These are phyloP conservation scores for Stagonosporopsis rhizophila DNA, from an alignment of 2,329 filamentous ascomycete genomes.

Conservation along the genomic window DNA sequence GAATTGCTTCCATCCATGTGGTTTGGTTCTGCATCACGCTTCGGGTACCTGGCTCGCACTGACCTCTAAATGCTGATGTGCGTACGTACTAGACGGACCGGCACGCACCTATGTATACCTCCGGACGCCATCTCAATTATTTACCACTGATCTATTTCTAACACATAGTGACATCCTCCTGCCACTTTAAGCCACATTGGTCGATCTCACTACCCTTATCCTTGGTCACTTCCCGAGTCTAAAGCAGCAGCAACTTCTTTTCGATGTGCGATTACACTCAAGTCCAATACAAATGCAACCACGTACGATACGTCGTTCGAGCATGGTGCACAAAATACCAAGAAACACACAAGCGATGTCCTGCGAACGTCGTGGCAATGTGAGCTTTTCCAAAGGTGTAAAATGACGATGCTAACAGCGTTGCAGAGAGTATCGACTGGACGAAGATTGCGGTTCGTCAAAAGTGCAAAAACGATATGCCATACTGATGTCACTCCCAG, in stretches of 20 bases:
- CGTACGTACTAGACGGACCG: constrained; percentile 25
- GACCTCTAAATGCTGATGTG: constrained; percentile 22
- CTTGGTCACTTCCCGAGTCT: not conserved
- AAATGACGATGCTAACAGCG: constrained; percentile 17
- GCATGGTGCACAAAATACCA: constrained; percentile 63
- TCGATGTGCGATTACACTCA: constrained; percentile 67
- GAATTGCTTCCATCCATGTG: constrained; percentile 22
- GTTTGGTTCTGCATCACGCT: constrained; percentile 25
- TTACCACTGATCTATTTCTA: constrained; percentile 12
- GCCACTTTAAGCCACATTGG: constrained; percentile 4
- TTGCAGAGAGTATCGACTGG: constrained; percentile 55
- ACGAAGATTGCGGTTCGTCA: constrained; percentile 56
- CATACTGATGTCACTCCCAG: constrained; percentile 31
- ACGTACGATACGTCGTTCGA: constrained; percentile 62
- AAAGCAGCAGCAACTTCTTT: constrained; percentile 11
- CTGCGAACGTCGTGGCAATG: constrained; percentile 62
- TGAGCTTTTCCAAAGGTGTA: constrained; percentile 31
- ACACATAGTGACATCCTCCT: constrained; percentile 10
- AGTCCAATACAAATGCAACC: constrained; percentile 64
- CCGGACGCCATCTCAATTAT: constrained; percentile 15
- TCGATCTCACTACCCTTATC: not conserved
- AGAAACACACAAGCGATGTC: constrained; percentile 63
- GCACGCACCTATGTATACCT: constrained; percentile 27
- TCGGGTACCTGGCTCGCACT: constrained; percentile 35
- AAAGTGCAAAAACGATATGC: not conserved